phyloP scores from a whole-genome alignment of 208 protist species.

The Strigomonas oncopelti region DNA sequence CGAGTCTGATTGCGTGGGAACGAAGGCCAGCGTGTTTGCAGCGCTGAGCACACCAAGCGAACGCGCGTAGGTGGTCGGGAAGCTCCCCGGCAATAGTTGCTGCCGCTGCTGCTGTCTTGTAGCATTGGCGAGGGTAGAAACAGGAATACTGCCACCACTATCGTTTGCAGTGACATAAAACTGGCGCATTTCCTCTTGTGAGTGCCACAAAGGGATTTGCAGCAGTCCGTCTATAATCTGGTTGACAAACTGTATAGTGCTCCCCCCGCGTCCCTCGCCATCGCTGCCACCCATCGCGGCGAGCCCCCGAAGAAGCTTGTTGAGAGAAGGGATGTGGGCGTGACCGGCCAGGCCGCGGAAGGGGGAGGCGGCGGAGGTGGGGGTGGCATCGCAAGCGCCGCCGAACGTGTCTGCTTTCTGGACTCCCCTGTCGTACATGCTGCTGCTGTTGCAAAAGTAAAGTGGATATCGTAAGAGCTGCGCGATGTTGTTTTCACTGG shows the following conservation, averaged over 20 bases:
- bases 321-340: conserved; percentile 48
- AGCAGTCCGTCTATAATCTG: conserved; percentile 23
- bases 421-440: neutral
- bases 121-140: too few species aligned
- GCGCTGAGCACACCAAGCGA: neutral
- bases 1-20: too few species aligned
- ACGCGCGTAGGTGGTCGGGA: neutral
- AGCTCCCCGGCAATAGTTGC: neutral
- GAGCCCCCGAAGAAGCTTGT: conserved; percentile 30
- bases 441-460: neutral
- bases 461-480: neutral
- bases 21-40: neutral
- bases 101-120: too few species aligned
- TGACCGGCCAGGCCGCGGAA: conserved; percentile 23
- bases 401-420: too few species aligned
- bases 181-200: neutral
- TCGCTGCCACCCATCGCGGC: neutral
- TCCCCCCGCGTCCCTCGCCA: neutral
- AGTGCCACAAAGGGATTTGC: neutral
- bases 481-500: neutral
- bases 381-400: too few species aligned
- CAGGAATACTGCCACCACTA: too few species aligned
- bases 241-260: conserved; percentile 12
- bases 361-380: neutral
- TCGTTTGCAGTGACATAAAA: neutral